Conservation (phyloP, 1,284 basidiomycete genomes). For the Ustilago lituana region DNA sequence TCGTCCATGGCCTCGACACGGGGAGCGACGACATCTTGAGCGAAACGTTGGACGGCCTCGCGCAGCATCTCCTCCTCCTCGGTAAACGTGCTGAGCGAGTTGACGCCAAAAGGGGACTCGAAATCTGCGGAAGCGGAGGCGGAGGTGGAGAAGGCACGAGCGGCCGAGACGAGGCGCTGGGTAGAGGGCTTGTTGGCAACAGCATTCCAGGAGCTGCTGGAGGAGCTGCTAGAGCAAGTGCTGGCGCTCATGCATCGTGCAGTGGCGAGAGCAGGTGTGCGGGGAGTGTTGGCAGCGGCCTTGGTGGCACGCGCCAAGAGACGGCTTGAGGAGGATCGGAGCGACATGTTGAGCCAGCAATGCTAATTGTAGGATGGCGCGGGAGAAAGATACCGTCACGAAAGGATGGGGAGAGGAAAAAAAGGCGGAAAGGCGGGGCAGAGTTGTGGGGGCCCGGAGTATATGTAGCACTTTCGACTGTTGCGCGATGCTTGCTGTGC, state of each 20-base stretch:
- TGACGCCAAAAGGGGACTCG: conserved; percentile 64
- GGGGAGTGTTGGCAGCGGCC: conserved; percentile 4
- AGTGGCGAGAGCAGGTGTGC: conserved; percentile 18
- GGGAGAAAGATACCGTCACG: not conserved
- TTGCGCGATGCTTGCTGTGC: not conserved
- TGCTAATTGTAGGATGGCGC: not conserved
- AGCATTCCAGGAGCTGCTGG: conserved; percentile 9
- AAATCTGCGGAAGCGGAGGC: conserved; percentile 43
- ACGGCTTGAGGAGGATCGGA: conserved; percentile 38
- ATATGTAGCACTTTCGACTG: conserved; percentile 4
- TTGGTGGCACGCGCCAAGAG: conserved; percentile 26
- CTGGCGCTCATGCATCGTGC: conserved; percentile 18
- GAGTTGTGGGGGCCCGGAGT: conserved; percentile 18
- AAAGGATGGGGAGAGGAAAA: not conserved
- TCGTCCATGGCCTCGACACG: conserved; percentile 98
- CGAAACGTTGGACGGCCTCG: conserved; percentile 72
- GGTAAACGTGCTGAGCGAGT: conserved; percentile 63
- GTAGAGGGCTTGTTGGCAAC: conserved; percentile 23
- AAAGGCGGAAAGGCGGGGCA: not conserved
- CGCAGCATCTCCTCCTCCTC: conserved; percentile 67
- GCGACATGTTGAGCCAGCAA: conserved; percentile 43
- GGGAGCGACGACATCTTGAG: conserved; percentile 86
- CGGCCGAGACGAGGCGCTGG: conserved; percentile 26
- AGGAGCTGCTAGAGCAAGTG: not conserved
- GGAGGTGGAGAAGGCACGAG: conserved; percentile 48